Evolutionary conservation across 345 rosid genomes (phyloP).

Genomic region (Eutrema heterophyllum): DNA sequence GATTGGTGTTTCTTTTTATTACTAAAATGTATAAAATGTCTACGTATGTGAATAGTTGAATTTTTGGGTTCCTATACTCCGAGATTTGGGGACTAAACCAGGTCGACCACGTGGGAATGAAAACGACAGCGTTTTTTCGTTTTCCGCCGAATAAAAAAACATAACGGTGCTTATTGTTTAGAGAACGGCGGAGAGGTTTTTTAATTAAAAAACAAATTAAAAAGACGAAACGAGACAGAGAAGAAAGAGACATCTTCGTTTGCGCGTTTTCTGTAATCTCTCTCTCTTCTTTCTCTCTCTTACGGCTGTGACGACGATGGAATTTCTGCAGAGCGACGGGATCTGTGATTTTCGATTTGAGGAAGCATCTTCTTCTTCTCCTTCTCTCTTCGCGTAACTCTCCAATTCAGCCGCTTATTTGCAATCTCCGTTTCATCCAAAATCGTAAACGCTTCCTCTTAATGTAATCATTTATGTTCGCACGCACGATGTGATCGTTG

Average conservation of each 20-base stretch:
- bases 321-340: constrained; percentile 44
- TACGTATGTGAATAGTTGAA: constrained; percentile 17
- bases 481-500: too few relatives aligned
- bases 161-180: constrained; percentile 16
- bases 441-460: constrained; percentile 22
- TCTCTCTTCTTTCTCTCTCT: constrained; percentile 7
- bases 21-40: constrained; percentile 2
- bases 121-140: constrained; percentile 15
- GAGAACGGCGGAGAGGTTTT: constrained; percentile 28
- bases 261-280: constrained; percentile 32
- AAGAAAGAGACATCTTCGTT: constrained; percentile 39
- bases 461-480: too few relatives aligned
- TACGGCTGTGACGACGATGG: constrained; percentile 33
- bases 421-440: background rate
- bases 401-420: constrained; percentile 7
- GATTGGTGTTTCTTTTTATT: background rate
- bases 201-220: background rate
- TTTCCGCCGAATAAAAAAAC: constrained; percentile 8
- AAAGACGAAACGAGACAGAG: constrained; percentile 14
- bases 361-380: constrained; percentile 8
- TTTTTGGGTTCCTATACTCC: background rate
- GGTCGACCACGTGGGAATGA: constrained; percentile 29
- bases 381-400: constrained; percentile 29
- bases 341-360: constrained; percentile 53
- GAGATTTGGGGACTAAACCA: constrained; percentile 24